phyloP scores from a whole-genome alignment of 257 asterid species.

The Fraxinus cuspidata region DNA sequence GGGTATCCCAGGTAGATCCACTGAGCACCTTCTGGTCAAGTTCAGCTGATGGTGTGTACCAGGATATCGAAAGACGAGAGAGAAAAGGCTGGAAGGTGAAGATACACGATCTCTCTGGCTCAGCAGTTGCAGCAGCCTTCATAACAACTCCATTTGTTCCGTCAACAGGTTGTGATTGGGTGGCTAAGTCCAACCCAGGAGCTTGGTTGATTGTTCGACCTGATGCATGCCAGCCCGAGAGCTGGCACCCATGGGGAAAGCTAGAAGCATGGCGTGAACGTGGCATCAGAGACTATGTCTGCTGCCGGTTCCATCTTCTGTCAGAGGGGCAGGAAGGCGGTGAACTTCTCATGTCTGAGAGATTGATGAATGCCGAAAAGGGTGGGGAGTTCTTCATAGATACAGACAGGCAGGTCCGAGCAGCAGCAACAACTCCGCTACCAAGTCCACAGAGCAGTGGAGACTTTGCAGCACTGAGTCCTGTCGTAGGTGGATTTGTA shows the following conservation, averaged over 20 bases:
- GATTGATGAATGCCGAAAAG: constrained; percentile 68
- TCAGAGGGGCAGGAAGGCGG: constrained; percentile 73
- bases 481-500: constrained; percentile 72
- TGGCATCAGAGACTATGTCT: constrained; percentile 66
- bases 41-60: constrained; percentile 54
- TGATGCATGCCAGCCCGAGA: constrained; percentile 65
- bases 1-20: constrained; percentile 75
- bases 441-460: constrained; percentile 93
- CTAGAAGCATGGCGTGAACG: constrained; percentile 98
- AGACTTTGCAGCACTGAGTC: constrained; percentile 65
- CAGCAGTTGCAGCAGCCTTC: constrained; percentile 96
- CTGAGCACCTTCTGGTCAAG: constrained; percentile 63
- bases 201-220: constrained; percentile 94
- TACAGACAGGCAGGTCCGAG: constrained; percentile 62
- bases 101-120: constrained; percentile 92
- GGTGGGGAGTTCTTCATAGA: constrained; percentile 93
- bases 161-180: constrained; percentile 93
- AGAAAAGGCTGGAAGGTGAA: constrained; percentile 96
- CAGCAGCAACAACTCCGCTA: constrained; percentile 49
- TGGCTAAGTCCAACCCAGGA: constrained; percentile 95
- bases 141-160: constrained; percentile 96
- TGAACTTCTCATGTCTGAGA: constrained; percentile 74
- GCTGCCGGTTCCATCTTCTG: constrained; percentile 82
- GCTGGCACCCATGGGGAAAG: constrained; percentile 99
- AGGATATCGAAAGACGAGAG: constrained; percentile 73